Conservation (phyloP, 768 basidiomycete genomes). For the Xerocomus brunneocitrinus region DNA sequence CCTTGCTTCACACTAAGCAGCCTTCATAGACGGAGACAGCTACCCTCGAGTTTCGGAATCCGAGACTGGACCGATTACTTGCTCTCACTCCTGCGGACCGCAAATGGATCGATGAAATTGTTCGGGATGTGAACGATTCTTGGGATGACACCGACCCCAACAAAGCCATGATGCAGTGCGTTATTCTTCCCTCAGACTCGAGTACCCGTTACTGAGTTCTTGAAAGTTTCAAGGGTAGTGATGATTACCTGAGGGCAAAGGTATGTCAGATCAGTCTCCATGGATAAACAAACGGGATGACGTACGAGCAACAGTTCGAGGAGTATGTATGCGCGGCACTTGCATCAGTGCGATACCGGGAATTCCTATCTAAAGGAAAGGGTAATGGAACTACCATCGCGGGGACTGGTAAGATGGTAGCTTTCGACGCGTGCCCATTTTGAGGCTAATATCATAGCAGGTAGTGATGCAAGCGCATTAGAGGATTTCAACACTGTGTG, state of each 20-base stretch:
- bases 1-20: background rate
- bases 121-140: conserved; percentile 77
- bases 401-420: conserved; percentile 41
- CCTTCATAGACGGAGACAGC: conserved; percentile 76
- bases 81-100: conserved; percentile 88
- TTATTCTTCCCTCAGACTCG: conserved; percentile 9
- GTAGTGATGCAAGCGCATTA: conserved; percentile 51
- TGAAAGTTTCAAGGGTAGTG: conserved; percentile 85
- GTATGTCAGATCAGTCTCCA: conserved; percentile 33
- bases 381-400: conserved; percentile 60
- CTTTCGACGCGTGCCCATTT: background rate
- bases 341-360: conserved; percentile 84
- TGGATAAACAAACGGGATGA: background rate
- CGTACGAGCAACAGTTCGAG: conserved; percentile 52
- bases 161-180: conserved; percentile 62
- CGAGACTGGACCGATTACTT: conserved; percentile 70
- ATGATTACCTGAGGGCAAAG: conserved; percentile 90
- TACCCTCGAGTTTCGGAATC: conserved; percentile 81
- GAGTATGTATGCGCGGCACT: conserved; percentile 91
- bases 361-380: conserved; percentile 73
- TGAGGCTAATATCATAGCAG: conserved; percentile 31
- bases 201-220: background rate
- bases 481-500: conserved; percentile 87
- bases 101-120: conserved; percentile 97
- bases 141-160: conserved; percentile 67